These are phyloP conservation scores for Sordaria brevicollis DNA, from an alignment of 495 filamentous ascomycete genomes.

Conservation along the genomic window DNA sequence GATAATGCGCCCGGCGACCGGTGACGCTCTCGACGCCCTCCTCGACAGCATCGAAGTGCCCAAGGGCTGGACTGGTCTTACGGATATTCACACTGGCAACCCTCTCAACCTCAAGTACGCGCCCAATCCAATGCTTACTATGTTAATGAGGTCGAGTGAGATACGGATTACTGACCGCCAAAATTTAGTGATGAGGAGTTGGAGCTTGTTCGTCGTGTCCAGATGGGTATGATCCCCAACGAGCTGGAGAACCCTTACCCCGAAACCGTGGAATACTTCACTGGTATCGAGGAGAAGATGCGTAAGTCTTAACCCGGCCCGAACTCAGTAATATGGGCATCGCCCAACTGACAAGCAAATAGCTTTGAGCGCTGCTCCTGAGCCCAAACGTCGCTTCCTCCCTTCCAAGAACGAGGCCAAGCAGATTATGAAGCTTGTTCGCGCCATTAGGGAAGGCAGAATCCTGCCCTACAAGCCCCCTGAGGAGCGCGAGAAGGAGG, in stretches of 20 bases:
- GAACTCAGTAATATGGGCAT: not conserved
- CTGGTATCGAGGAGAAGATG: conserved; percentile 82
- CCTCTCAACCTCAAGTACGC: conserved; percentile 56
- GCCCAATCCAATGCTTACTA: not conserved
- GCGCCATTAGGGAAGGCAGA: conserved; percentile 85
- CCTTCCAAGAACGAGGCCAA: conserved; percentile 98
- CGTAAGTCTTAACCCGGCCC: conserved; percentile 23
- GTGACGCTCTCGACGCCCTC: conserved; percentile 85
- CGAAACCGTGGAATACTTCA: conserved; percentile 88
- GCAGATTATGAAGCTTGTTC: conserved; percentile 95
- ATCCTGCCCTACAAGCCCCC: conserved; percentile 87
- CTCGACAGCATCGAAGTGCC: conserved; percentile 96
- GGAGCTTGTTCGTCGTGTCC: conserved; percentile 77
- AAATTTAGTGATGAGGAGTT: conserved; percentile 63
- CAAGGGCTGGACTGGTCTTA: conserved; percentile 94
- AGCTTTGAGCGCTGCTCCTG: conserved; percentile 79
- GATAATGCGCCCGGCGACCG: conserved; percentile 90
- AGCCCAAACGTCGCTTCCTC: conserved; percentile 90
- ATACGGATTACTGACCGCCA: not conserved
- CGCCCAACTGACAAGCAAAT: conserved; percentile 2
- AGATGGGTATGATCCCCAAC: conserved; percentile 78
- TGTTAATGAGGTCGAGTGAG: not conserved
- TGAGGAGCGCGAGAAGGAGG: conserved; percentile 59
- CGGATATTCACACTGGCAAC: conserved; percentile 85
- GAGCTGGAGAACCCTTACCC: conserved; percentile 90